Base-by-base conservation (phyloP, 306 rosid species). In the Fragaria iinumae region DNA sequence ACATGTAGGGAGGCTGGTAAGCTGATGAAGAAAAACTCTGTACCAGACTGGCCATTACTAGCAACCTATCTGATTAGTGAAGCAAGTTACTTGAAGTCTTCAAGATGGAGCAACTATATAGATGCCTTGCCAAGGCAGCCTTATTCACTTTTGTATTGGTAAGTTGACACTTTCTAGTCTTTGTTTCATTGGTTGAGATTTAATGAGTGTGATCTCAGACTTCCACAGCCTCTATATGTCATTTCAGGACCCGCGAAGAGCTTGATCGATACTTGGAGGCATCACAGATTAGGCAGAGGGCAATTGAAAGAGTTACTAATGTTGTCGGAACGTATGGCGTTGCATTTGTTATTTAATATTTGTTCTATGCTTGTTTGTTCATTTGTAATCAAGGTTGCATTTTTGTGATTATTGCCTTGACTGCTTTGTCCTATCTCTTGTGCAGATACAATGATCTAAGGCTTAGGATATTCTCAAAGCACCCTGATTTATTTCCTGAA, bases 191-290 rank as follows among this genome's bases (percentile, higher is more conserved):
- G 48, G 74, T 66, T 71, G 79, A 78, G 57, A 76, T 76, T 63
- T 67, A 47, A 48, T 38, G 62, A 71, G 71, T 36, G 66, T 80
- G 21, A 49, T 83, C 86, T 84, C 68, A 59, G 74, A 13, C 74
- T 56, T 76, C 76, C 60, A 69, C 63, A 79, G 83, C 76, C 69
- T 84, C 47, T 80, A 50, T 68, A 49, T 86, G 38, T 83, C 74
- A 36, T 92, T 92, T 92, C 93, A 94, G 98, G 98, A 86, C 96
- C 52, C 93, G 82, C 2, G 93, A 86, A 57, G 98, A 94, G 71
- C 95, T 94, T 52, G 98, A 94, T 87, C 90, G 95, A 25, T 94
- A 91, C 79, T 87, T 94, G 90, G 95, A 94, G 85, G 98, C 98
- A 82, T 94, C 98, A 2, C 97, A 87, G 73, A 94, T 92, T 76